Base-by-base conservation (phyloP, 208 protist species). In the Crithidia thermophila region DNA sequence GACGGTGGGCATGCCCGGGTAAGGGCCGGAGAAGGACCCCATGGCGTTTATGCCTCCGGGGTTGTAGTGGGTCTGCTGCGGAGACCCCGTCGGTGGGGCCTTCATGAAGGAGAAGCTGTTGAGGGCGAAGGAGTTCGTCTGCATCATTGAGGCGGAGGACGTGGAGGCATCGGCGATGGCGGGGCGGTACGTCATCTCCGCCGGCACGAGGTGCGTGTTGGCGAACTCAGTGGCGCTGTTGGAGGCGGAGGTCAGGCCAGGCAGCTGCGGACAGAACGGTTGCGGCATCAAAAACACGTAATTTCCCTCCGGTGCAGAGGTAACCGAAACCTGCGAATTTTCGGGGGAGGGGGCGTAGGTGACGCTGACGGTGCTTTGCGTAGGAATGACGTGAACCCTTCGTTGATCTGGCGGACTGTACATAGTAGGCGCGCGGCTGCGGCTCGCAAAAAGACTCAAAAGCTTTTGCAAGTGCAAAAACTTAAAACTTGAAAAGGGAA, bases 221-320 rank as follows among this genome's bases (percentile, higher is more conserved):
- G 58, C 31, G n/a, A 58, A 75, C 30, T 75, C 68, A 4, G 52
- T 67, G 3, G 59, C 62, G 42, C 51, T 67, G 43, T 67, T 75
- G 9, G 68, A 75, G 4, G 68, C 40, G 9, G 68, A 67, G 14
- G 60, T n/a, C 36, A 57, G 62, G 43, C 31, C 47, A 20, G 58
- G 40, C 11, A 49, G 25, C 18, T 37, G 61, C n/a, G 43, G 60
- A 6, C 23, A 40, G n/a, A 37, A 58, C 18, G 34, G 62, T n/a
- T 47, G 45, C n/a, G n/a, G 42, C 30, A 64, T 63, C 3, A 75
- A 25, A 31, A 67, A 63, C 8, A 74, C 9, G 51, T 61, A 49
- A 36, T 46, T 67, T 8, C 68, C 50, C 9, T 75, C 68, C 5
- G 23, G 51, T 0, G 49, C 13, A 0, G 68, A 40, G 1, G 58